Conservation (phyloP, 106 monocot species). For the Dioscorea alata region DNA sequence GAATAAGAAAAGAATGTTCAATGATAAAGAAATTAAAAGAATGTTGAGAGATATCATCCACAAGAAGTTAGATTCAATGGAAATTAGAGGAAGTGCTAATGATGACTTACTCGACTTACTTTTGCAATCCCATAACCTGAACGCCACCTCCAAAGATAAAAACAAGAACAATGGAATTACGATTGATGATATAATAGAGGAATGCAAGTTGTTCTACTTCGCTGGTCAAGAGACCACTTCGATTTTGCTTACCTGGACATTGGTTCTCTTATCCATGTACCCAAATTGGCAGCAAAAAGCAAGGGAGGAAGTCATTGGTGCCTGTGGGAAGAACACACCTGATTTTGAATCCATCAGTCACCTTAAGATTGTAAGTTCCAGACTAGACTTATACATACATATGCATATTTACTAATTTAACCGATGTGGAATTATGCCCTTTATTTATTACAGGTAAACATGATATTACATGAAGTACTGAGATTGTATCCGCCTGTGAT, state of each 20-base stretch:
- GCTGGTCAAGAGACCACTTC: conserved; percentile 53
- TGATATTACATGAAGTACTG: conserved; percentile 43
- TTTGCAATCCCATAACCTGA: conserved; percentile 7
- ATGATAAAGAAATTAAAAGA: conserved; percentile 27
- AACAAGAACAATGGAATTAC: conserved; percentile 17
- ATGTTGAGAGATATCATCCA: conserved; percentile 39
- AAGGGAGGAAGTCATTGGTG: conserved; percentile 29
- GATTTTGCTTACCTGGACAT: conserved; percentile 38
- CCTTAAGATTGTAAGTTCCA: conserved; percentile 36
- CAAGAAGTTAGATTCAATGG: conserved; percentile 23
- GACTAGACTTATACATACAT: no score
- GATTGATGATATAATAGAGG: conserved; percentile 41
- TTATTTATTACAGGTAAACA: conserved; percentile 30
- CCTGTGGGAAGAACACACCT: conserved; percentile 20
- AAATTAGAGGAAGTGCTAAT: conserved; percentile 5
- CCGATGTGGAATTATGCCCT: not conserved
- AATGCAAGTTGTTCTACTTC: conserved; percentile 64
- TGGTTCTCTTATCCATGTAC: conserved; percentile 34
- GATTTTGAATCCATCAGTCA: conserved; percentile 23
- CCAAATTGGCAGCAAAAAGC: conserved; percentile 46
- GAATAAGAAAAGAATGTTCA: conserved; percentile 27
- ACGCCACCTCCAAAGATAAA: not conserved
- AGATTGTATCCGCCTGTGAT: conserved; percentile 46
- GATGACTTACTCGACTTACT: conserved; percentile 47
- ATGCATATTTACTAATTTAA: no score